phyloP scores from a whole-genome alignment of 164 flowering plant species.

The Berberis thunbergii region DNA sequence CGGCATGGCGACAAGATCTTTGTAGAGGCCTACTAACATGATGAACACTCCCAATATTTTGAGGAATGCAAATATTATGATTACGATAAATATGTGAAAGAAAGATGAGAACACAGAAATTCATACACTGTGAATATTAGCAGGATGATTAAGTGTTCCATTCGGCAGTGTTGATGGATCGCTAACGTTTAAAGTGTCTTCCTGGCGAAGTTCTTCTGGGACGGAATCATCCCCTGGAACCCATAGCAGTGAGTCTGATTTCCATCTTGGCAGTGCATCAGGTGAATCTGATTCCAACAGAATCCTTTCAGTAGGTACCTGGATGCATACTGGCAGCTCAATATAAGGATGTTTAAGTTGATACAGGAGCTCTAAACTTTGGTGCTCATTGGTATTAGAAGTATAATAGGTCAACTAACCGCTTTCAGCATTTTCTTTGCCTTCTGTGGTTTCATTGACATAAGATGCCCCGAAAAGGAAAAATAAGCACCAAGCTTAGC shows the following conservation, averaged over 20 bases:
- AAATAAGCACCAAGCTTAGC: conserved; percentile 91
- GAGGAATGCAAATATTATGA: too few relatives aligned
- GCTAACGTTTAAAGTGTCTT: conserved; percentile 13
- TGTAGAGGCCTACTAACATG: too few relatives aligned
- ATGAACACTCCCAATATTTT: too few relatives aligned
- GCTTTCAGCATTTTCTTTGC: conserved; percentile 74
- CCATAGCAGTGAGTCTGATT: conserved; percentile 27
- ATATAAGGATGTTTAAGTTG: neutral
- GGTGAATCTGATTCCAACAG: conserved; percentile 60
- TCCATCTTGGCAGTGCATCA: conserved; percentile 70
- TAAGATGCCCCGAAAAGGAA: conserved; percentile 85
- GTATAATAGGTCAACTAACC: conserved; percentile 27
- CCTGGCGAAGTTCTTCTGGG: conserved; percentile 20
- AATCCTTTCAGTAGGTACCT: conserved; percentile 65
- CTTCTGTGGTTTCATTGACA: conserved; percentile 66
- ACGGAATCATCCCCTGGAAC: conserved; percentile 44
- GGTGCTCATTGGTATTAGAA: neutral
- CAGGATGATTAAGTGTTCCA: too few relatives aligned
- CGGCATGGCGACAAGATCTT: too few relatives aligned
- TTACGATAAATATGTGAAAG: too few relatives aligned
- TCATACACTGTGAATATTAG: too few relatives aligned
- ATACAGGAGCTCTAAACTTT: neutral
- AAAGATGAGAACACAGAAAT: too few relatives aligned
- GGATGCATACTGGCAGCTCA: conserved; percentile 4
- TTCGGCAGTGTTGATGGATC: neutral